Evolutionary conservation across 345 rosid genomes (phyloP), one percentile per base, ranked within the genome.

Genomic region (Crucihimalaya himalaica): DNA sequence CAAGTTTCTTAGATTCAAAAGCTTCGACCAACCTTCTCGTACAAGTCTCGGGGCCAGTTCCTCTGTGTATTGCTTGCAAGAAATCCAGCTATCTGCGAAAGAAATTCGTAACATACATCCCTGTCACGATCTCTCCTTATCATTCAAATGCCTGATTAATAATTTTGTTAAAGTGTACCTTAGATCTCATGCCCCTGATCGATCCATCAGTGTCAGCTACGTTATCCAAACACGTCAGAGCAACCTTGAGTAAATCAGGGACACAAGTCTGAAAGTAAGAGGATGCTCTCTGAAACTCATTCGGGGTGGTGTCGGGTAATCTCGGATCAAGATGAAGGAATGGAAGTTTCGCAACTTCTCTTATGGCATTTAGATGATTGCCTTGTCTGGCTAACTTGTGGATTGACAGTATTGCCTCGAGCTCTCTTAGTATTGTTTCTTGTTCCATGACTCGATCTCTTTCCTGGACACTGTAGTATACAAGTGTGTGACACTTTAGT

Each of bases 311-410:
- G 77, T 88, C 88, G 5, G 94, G 87, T 27, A 75, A 76, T 68
- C 95, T 84, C 15, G 98, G 98, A 78, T 89, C 95, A 4, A 94
- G 81, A 40, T 93, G 91, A 75, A 94, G 93, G 69, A 88, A 91
- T 2, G 88, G 90, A 67, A 91, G 89, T 77, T 83, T 91, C 18
- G 88, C 89, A 14, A 90, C 84, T 84, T 87, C 97, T 83, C 90
- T 88, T 43, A 94, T 68, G 56, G 94, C 87, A 77, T 94, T 91
- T 64, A 87, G 80, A 84, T 86, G 79, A 72, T 79, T 80, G 52
- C 96, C 91, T 29, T 48, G 72, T 79, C 81, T 91, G 6, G 80
- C 86, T 78, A 86, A 58, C 77, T 89, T 89, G 71, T 89, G 96
- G 60, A 89, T 72, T n/a, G 93, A 86, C 63, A 91, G 74, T 73